Percentiles rank a stretch among this genome's conserved stretches.
Conservation (phyloP, 2,329 filamentous ascomycete species). For the Diplocarpon rosae region DNA sequence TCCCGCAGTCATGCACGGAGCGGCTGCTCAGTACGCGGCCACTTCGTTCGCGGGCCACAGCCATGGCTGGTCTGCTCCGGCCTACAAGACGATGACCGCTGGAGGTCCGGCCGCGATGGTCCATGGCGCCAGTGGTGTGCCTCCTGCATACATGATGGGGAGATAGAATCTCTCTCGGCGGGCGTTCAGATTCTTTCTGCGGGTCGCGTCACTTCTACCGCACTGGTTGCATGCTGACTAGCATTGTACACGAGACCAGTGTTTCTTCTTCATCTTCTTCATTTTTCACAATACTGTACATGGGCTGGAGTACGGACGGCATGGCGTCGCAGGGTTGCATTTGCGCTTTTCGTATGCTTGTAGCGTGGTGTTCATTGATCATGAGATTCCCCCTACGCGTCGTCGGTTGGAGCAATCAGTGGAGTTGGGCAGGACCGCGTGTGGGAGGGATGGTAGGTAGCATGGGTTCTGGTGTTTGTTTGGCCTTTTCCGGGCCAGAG, state of each 20-base stretch:
- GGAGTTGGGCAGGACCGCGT: slow-evolving; percentile 19
- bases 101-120: slow-evolving; percentile 23
- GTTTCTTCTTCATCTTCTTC: slow-evolving; percentile 9
- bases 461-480: background rate
- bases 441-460: background rate
- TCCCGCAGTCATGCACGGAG: slow-evolving; percentile 15
- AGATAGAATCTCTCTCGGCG: slow-evolving; percentile 22
- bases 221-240: slow-evolving; percentile 11
- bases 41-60: slow-evolving; percentile 17
- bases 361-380: slow-evolving; percentile 26
- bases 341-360: slow-evolving; percentile 24
- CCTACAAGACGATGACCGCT: slow-evolving; percentile 24
- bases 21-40: slow-evolving; percentile 17
- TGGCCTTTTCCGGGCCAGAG: too few species aligned
- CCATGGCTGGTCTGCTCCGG: slow-evolving; percentile 23
- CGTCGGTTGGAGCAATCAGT: slow-evolving; percentile 18
- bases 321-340: slow-evolving; percentile 21
- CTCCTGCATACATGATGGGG: slow-evolving; percentile 29
- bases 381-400: slow-evolving; percentile 28
- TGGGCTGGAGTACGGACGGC: slow-evolving; percentile 19
- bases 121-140: slow-evolving; percentile 22
- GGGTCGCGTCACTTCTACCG: slow-evolving; percentile 11
- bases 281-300: slow-evolving; percentile 15
- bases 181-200: slow-evolving; percentile 14
- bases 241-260: slow-evolving; percentile 10